Evolutionary conservation across 257 asterid species (phyloP).

Genomic region (Craterostigma plantagineum): DNA sequence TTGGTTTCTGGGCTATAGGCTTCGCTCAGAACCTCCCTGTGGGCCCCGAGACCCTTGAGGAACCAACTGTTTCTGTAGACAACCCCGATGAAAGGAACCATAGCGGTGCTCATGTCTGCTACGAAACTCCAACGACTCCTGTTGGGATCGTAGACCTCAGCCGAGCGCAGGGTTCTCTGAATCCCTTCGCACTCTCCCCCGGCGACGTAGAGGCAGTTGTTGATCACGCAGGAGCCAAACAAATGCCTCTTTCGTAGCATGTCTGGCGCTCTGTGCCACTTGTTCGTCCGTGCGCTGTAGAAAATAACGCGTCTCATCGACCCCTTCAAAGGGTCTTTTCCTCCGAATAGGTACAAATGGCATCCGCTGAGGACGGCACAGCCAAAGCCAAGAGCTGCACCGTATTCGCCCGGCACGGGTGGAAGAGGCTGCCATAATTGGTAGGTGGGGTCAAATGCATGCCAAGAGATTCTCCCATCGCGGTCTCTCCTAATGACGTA

Average conservation of each 20-base stretch:
- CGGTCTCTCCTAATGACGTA: constrained; percentile 37
- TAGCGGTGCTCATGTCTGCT: constrained; percentile 48
- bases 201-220: constrained; percentile 48
- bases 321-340: constrained; percentile 38
- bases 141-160: constrained; percentile 43
- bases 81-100: constrained; percentile 54
- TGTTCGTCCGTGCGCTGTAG: constrained; percentile 43
- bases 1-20: constrained; percentile 31
- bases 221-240: constrained; percentile 41
- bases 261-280: constrained; percentile 52
- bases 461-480: constrained; percentile 44
- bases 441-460: constrained; percentile 42
- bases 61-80: constrained; percentile 40
- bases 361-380: constrained; percentile 57
- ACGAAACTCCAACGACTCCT: constrained; percentile 41
- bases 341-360: constrained; percentile 42
- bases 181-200: constrained; percentile 61
- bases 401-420: constrained; percentile 36
- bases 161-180: constrained; percentile 35
- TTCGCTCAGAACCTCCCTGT: constrained; percentile 45
- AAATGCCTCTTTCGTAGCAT: constrained; percentile 46
- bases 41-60: constrained; percentile 43
- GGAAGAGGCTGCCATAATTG: constrained; percentile 57
- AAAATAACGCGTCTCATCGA: constrained; percentile 43
- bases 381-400: constrained; percentile 38